phyloP scores from a whole-genome alignment of 495 filamentous ascomycete genomes.

The Sordaria brevicollis region DNA sequence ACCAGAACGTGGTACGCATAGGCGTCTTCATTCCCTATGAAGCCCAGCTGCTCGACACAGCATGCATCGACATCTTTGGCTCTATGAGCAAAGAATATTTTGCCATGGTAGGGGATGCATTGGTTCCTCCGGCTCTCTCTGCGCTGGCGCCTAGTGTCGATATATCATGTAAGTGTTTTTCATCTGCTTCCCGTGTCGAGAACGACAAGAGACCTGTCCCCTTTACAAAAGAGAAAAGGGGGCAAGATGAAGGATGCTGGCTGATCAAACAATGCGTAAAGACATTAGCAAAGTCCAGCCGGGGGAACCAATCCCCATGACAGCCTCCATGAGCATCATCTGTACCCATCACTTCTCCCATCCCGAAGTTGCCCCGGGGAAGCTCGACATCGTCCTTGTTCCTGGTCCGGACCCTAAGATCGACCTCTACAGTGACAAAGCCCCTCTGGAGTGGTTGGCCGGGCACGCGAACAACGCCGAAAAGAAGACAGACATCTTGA shows the following conservation, averaged over 20 bases:
- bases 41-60: constrained; percentile 40
- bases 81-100: constrained; percentile 38
- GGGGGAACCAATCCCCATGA: constrained; percentile 21
- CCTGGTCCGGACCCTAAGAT: constrained; percentile 40
- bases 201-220: no score
- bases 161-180: constrained; percentile 20
- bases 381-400: constrained; percentile 41
- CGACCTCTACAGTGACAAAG: constrained; percentile 14
- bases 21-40: constrained; percentile 36
- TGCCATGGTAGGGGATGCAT: background rate
- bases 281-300: constrained; percentile 29
- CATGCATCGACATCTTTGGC: constrained; percentile 38
- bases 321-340: constrained; percentile 20
- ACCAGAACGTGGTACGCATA: constrained; percentile 18
- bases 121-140: constrained; percentile 25
- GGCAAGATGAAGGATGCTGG: no score
- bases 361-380: constrained; percentile 35
- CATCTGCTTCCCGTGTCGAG: no score
- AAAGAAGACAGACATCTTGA: constrained; percentile 36
- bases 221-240: no score
- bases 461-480: constrained; percentile 23
- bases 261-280: no score
- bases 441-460: constrained; percentile 35
- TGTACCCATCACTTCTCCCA: constrained; percentile 33
- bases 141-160: constrained; percentile 29